Conservation (phyloP, 495 filamentous ascomycete genomes). For the Corynascus novoguineensis region DNA sequence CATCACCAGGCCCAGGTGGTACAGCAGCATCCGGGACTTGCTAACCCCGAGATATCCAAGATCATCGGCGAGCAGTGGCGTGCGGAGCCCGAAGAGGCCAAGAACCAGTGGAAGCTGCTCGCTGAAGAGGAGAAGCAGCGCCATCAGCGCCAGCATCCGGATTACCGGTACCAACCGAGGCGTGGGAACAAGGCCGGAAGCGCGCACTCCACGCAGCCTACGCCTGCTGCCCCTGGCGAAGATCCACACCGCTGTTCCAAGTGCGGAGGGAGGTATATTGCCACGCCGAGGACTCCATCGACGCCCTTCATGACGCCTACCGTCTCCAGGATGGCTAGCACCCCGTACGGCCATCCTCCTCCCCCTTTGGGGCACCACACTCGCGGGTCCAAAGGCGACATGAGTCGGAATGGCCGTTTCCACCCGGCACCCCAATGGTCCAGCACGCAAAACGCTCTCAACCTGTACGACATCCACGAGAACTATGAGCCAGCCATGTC, state of each 20-base stretch:
- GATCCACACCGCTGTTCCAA: slow-evolving; percentile 52
- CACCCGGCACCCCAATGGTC: slow-evolving; percentile 1
- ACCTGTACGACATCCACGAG: slow-evolving; percentile 28
- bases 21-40: slow-evolving; percentile 74
- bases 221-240: slow-evolving; percentile 36
- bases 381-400: slow-evolving; percentile 5
- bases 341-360: slow-evolving; percentile 22
- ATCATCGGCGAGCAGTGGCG: slow-evolving; percentile 95
- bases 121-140: slow-evolving; percentile 93
- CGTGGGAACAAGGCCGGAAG: slow-evolving; percentile 49
- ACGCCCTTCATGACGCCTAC: slow-evolving; percentile 44
- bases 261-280: slow-evolving; percentile 59
- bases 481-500: slow-evolving; percentile 39
- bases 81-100: slow-evolving; percentile 63
- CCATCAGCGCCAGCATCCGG: slow-evolving; percentile 85
- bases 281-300: slow-evolving; percentile 48
- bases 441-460: not conserved
- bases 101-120: slow-evolving; percentile 80
- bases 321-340: slow-evolving; percentile 26
- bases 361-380: slow-evolving; percentile 12
- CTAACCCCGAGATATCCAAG: slow-evolving; percentile 97
- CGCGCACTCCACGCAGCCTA: slow-evolving; percentile 24
- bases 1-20: slow-evolving; percentile 82
- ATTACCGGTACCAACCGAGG: slow-evolving; percentile 90
- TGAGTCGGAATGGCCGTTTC: not conserved